A percentile compares a stretch with the other conserved stretches of the same genome.
phyloP scores from a whole-genome alignment of 2,329 filamentous ascomycete genomes.

The Fusarium sp. region DNA sequence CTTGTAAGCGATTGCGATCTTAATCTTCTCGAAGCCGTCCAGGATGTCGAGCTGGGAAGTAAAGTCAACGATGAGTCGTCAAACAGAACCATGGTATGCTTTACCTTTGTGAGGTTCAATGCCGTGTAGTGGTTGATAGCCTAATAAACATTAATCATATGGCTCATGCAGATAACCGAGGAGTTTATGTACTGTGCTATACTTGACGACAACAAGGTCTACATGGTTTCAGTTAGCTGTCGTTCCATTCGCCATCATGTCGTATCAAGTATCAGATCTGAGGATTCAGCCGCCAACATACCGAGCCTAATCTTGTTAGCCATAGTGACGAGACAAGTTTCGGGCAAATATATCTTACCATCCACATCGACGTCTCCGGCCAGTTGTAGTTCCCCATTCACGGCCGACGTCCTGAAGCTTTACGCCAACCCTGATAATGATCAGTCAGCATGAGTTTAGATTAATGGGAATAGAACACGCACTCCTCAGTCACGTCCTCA shows the following conservation, averaged over 20 bases:
- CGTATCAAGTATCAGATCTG: neutral
- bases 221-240: neutral
- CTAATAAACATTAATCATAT: neutral
- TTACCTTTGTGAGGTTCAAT: constrained; percentile 43
- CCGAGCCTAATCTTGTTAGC: constrained; percentile 23
- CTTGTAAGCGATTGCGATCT: constrained; percentile 71
- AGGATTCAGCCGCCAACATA: neutral
- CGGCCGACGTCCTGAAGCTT: constrained; percentile 54
- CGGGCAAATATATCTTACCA: neutral
- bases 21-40: constrained; percentile 77
- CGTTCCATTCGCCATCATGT: neutral
- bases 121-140: constrained; percentile 61
- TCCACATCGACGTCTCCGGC: constrained; percentile 13
- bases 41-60: constrained; percentile 70
- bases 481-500: constrained; percentile 58
- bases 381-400: constrained; percentile 42
- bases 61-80: neutral
- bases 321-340: constrained; percentile 57
- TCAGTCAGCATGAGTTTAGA: constrained; percentile 37
- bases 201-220: neutral
- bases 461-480: neutral
- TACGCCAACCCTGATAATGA: constrained; percentile 46
- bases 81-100: neutral
- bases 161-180: neutral
- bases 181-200: neutral